Evolutionary conservation across 805 yeast genomes (phyloP).

Genomic region (Brettanomyces custersianus): DNA sequence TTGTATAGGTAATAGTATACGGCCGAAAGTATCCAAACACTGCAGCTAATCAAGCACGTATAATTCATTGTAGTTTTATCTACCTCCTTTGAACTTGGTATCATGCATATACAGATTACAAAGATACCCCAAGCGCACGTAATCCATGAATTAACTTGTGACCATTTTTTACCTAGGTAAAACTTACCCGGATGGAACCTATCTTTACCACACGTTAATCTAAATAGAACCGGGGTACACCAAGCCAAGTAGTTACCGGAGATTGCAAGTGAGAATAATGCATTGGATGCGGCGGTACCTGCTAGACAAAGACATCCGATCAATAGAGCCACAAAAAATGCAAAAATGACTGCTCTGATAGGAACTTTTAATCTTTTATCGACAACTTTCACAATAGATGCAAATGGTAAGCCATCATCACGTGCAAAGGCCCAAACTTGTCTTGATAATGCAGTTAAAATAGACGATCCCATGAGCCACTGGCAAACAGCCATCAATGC

Average conservation of each 20-base stretch:
- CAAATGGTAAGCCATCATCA: slow-evolving; percentile 66
- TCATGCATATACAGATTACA: slow-evolving; percentile 49
- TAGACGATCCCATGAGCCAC: slow-evolving; percentile 57
- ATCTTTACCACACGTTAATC: slow-evolving; percentile 39
- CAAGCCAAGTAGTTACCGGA: slow-evolving; percentile 58
- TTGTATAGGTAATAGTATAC: slow-evolving; percentile 17
- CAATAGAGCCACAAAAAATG: slow-evolving; percentile 37
- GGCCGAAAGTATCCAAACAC: slow-evolving; percentile 24
- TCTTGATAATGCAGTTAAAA: slow-evolving; percentile 55
- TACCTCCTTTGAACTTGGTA: slow-evolving; percentile 41
- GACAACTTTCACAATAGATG: slow-evolving; percentile 47
- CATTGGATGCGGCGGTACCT: slow-evolving; percentile 52
- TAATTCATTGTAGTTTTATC: slow-evolving; percentile 53
- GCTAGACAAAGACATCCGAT: slow-evolving; percentile 53
- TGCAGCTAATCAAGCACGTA: slow-evolving; percentile 54
- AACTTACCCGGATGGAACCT: slow-evolving; percentile 61
- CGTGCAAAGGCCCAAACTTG: slow-evolving; percentile 72
- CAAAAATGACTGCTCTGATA: slow-evolving; percentile 50
- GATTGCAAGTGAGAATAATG: slow-evolving; percentile 57
- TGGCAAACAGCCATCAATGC: slow-evolving; percentile 49
- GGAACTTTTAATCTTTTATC: slow-evolving; percentile 53
- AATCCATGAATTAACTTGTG: slow-evolving; percentile 32
- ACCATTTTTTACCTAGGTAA: slow-evolving; percentile 45
- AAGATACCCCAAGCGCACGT: slow-evolving; percentile 43
- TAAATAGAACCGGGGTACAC: slow-evolving; percentile 49